Evolutionary conservation across 2,329 filamentous ascomycete species (phyloP).

Genomic region (Pestalotiopsis sp.): DNA sequence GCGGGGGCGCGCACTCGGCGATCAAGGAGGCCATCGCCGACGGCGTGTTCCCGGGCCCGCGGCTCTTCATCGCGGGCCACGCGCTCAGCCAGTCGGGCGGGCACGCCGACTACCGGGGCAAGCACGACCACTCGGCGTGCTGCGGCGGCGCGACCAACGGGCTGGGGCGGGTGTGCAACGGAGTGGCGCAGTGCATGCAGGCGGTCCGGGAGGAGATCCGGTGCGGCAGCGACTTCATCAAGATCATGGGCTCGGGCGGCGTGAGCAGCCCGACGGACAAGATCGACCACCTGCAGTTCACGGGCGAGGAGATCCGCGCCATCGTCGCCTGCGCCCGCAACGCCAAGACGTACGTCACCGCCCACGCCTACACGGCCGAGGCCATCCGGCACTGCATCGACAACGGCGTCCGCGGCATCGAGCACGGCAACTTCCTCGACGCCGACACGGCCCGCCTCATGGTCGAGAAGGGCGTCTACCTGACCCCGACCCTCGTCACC

Average conservation of each 20-base stretch:
- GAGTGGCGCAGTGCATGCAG: constrained; percentile 50
- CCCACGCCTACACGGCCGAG: constrained; percentile 53
- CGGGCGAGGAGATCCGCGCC: constrained; percentile 51
- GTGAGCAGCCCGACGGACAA: constrained; percentile 53
- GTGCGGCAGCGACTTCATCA: constrained; percentile 55
- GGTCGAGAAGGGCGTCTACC: constrained; percentile 45
- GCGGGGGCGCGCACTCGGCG: constrained; percentile 49
- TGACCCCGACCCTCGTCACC: constrained; percentile 54
- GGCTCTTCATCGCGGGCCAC: constrained; percentile 51
- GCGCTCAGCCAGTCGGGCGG: constrained; percentile 55
- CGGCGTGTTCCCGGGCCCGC: constrained; percentile 48
- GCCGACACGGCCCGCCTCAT: constrained; percentile 44
- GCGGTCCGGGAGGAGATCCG: constrained; percentile 52
- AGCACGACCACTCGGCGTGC: constrained; percentile 43
- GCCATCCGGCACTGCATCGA: constrained; percentile 52
- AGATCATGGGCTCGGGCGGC: constrained; percentile 57
- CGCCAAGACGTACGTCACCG: constrained; percentile 51
- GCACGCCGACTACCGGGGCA: constrained; percentile 47
- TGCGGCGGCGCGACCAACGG: constrained; percentile 43
- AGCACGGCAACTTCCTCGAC: constrained; percentile 41
- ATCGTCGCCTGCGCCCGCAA: constrained; percentile 49
- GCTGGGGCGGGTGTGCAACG: constrained; percentile 48
- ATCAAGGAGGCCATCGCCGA: constrained; percentile 52
- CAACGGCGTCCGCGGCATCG: constrained; percentile 54
- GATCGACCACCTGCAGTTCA: constrained; percentile 54